Percentiles rank a stretch among this genome's conserved stretches.
Evolutionary conservation across 179 eudicot genomes (phyloP).

Genomic region (Beta lomatogona): DNA sequence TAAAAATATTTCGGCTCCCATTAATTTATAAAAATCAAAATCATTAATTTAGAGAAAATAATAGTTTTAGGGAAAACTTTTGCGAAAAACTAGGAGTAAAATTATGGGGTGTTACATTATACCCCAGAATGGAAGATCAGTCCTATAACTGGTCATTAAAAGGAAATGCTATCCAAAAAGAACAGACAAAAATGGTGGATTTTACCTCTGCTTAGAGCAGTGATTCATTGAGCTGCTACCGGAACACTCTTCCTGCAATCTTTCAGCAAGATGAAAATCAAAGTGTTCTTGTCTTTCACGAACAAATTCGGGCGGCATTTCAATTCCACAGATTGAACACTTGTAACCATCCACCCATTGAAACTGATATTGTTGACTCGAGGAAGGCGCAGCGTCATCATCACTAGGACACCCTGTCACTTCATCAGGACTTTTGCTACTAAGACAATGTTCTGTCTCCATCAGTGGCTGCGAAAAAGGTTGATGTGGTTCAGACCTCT

Average conservation of each 20-base stretch:
- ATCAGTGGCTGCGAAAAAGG: constrained; percentile 26
- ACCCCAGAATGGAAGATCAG: neutral
- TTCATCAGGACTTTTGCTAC: constrained; percentile 24
- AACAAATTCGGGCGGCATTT: constrained; percentile 74
- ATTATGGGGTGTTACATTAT: too few species aligned
- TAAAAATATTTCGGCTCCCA: too few species aligned
- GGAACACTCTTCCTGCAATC: constrained; percentile 73
- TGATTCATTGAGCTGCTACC: constrained; percentile 33
- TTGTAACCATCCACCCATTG: constrained; percentile 82
- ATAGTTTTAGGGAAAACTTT: too few species aligned
- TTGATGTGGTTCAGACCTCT: constrained; percentile 23
- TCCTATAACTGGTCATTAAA: neutral
- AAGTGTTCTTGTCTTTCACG: constrained; percentile 96
- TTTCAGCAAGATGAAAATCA: constrained; percentile 85
- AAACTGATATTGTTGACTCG: constrained; percentile 35
- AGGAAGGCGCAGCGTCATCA: constrained; percentile 43
- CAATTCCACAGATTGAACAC: constrained; percentile 80
- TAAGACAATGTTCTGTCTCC: constrained; percentile 20
- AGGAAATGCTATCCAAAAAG: neutral
- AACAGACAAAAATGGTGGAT: neutral
- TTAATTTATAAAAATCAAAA: too few species aligned
- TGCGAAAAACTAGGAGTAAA: too few species aligned
- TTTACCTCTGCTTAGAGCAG: constrained; percentile 53
- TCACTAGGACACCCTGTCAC: constrained; percentile 23
- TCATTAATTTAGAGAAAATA: too few species aligned